Conservation (phyloP, 129 eudicot genomes). For the Lactuca saligna region DNA sequence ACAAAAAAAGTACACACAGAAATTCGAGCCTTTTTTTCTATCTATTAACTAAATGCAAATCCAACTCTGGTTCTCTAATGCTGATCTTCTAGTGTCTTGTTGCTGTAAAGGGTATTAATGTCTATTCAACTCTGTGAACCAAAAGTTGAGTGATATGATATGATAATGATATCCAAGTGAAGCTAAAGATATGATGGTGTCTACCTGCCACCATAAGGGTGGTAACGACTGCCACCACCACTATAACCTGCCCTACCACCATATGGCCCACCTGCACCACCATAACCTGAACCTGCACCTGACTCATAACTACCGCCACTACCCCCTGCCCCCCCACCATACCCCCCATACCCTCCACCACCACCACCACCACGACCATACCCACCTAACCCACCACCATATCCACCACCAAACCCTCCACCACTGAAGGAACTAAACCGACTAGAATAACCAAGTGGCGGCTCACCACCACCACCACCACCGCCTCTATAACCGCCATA, state of each 20-base stretch:
- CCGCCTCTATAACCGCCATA: constrained; percentile 56
- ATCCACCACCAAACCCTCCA: constrained; percentile 52
- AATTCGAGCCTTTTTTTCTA: not conserved
- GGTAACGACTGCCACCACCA: constrained; percentile 72
- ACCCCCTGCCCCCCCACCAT: constrained; percentile 68
- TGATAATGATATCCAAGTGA: constrained; percentile 4
- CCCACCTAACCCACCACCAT: constrained; percentile 56
- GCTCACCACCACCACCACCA: constrained; percentile 64
- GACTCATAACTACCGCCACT: constrained; percentile 56
- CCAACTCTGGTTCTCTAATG: constrained; percentile 19
- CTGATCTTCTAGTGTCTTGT: constrained; percentile 44
- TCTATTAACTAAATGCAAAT: constrained; percentile 19
- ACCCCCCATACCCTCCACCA: constrained; percentile 71
- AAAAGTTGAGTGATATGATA: constrained; percentile 8
- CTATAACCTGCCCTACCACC: constrained; percentile 59
- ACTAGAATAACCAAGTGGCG: constrained; percentile 65
- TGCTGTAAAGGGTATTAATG: constrained; percentile 28
- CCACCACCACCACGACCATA: constrained; percentile 74
- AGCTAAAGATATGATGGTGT: constrained; percentile 14
- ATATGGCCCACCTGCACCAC: constrained; percentile 66
- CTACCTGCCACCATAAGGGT: constrained; percentile 81
- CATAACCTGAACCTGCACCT: constrained; percentile 42
- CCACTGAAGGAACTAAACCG: constrained; percentile 65
- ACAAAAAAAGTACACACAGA: not conserved
- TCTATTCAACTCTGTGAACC: constrained; percentile 33